Evolutionary conservation across 2,329 filamentous ascomycete genomes (phyloP).

Genomic region (Ascochyta koolunga): DNA sequence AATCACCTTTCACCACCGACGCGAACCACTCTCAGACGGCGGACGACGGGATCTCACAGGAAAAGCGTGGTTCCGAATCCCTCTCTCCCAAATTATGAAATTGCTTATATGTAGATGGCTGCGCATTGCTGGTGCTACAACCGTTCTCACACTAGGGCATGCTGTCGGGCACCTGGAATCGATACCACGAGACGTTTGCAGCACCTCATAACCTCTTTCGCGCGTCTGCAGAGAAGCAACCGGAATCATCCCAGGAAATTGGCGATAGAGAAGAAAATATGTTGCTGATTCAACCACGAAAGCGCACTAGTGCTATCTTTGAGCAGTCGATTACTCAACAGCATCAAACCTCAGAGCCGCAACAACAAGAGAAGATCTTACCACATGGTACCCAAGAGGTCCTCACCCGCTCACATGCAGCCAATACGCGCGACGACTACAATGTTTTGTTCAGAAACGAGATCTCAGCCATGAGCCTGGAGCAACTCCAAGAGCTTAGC

Average conservation of each 20-base stretch:
- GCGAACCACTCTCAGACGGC: slow-evolving; percentile 12
- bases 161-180: slow-evolving; percentile 9
- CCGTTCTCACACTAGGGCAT: slow-evolving; percentile 1
- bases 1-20: not conserved
- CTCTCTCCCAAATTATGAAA: slow-evolving; percentile 3
- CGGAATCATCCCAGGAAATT: too few relatives aligned
- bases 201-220: not conserved
- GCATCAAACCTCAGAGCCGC: too few relatives aligned
- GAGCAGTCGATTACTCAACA: not conserved
- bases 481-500: slow-evolving; percentile 5
- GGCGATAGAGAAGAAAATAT: not conserved
- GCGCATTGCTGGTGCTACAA: not conserved
- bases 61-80: not conserved
- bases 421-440: not conserved
- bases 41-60: slow-evolving; percentile 6
- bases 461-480: not conserved
- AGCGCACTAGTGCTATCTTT: not conserved
- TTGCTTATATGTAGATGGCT: slow-evolving; percentile 4
- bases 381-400: not conserved
- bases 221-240: not conserved
- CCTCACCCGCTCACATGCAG: not conserved
- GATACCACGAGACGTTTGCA: slow-evolving; percentile 3
- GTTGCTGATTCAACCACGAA: slow-evolving; percentile 7
- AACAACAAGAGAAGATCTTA: not conserved
- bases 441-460: not conserved